Evolutionary conservation across 176 grass and related monocot species (phyloP).

Genomic region (Areca catechu): DNA sequence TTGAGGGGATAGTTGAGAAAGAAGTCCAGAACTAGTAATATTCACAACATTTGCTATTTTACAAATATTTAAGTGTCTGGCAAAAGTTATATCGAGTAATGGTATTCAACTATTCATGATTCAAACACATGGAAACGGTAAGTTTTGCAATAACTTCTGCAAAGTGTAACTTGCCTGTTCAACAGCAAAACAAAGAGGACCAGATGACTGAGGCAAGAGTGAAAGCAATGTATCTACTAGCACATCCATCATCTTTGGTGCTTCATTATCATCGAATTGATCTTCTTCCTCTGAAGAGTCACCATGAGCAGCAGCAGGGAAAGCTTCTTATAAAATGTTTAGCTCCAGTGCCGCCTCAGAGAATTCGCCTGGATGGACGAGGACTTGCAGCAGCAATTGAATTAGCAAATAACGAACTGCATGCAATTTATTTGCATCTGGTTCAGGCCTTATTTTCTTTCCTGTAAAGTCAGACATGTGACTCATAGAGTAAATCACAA

Average conservation of each 20-base stretch:
- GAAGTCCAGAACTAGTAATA: no score
- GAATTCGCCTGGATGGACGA: conserved; percentile 68
- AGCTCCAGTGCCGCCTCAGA: conserved; percentile 78
- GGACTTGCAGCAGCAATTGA: conserved; percentile 80
- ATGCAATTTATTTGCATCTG: conserved; percentile 66
- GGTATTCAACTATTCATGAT: no score
- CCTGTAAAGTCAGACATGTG: conserved; percentile 36
- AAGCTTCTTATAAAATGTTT: conserved; percentile 83
- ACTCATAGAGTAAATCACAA: no score
- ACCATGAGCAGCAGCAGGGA: conserved; percentile 32
- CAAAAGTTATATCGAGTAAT: no score
- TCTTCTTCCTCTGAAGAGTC: conserved; percentile 27
- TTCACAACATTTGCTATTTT: no score
- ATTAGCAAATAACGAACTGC: conserved; percentile 84
- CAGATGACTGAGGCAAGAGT: conserved; percentile 66
- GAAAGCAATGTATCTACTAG: conserved; percentile 81
- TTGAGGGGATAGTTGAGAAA: no score
- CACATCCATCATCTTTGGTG: conserved; percentile 73
- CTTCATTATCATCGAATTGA: conserved; percentile 32
- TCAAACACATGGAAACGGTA: no score
- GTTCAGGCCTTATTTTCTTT: conserved; percentile 47
- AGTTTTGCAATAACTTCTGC: not conserved
- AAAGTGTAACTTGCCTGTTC: conserved; percentile 70
- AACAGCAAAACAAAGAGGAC: conserved; percentile 54
- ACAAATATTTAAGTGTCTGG: no score